Percentiles rank a stretch among this genome's conserved stretches.
Conservation (phyloP, 441 rosid genomes). For the Pelargonium australe region DNA sequence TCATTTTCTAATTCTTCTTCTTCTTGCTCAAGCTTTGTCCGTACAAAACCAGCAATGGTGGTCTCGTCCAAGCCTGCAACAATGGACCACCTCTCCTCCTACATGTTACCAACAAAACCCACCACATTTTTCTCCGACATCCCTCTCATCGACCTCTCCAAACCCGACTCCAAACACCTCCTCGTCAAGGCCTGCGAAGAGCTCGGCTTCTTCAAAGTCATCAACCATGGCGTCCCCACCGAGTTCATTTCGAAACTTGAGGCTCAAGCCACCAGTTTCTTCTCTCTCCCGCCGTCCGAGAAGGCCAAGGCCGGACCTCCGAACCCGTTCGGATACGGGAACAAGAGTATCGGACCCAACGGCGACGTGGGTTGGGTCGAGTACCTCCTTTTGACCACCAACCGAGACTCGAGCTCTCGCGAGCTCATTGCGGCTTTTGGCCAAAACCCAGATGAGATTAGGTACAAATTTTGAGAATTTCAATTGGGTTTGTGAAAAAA, state of each 20-base stretch:
- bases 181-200: slow-evolving; percentile 29
- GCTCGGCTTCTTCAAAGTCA: slow-evolving; percentile 25
- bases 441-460: slow-evolving; percentile 29
- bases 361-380: slow-evolving; percentile 38
- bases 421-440: slow-evolving; percentile 17
- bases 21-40: neutral
- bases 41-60: neutral
- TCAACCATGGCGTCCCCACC: slow-evolving; percentile 24
- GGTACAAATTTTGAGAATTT: slow-evolving; percentile 20
- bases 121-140: slow-evolving; percentile 5
- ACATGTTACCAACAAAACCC: neutral
- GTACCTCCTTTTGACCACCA: slow-evolving; percentile 38
- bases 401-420: slow-evolving; percentile 23
- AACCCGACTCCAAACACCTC: slow-evolving; percentile 22
- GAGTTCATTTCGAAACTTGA: slow-evolving; percentile 17
- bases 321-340: slow-evolving; percentile 25
- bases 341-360: slow-evolving; percentile 21
- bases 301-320: slow-evolving; percentile 20
- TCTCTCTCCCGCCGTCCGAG: slow-evolving; percentile 18
- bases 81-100: neutral
- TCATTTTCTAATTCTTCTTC: no score
- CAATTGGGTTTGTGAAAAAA: no score
- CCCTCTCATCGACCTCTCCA: slow-evolving; percentile 25
- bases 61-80: neutral
- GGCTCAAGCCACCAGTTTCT: slow-evolving; percentile 21